These are phyloP conservation scores for Botrytis aclada DNA, from an alignment of 2,329 filamentous ascomycete genomes.

Conservation along the genomic window DNA sequence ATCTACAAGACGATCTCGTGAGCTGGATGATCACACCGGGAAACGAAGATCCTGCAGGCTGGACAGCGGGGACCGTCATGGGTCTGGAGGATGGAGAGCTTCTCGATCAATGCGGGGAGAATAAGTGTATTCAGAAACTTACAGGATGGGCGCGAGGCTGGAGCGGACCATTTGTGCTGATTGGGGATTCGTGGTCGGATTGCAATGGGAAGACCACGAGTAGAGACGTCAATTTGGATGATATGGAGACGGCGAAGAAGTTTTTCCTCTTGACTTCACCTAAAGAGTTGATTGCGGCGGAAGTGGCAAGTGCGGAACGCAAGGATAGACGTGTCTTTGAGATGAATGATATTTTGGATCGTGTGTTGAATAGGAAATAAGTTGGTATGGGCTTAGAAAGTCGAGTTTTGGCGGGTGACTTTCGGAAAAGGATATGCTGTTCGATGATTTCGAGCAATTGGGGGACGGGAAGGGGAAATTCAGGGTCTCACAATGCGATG, in stretches of 20 bases:
- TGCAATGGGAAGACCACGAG: not conserved
- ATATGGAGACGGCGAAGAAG: not conserved
- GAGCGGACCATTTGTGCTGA: not conserved
- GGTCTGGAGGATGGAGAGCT: not conserved
- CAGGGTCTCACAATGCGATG: no score
- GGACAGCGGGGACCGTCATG: not conserved
- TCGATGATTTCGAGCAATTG: not conserved
- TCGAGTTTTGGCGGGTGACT: rapidly evolving
- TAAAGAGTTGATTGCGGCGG: not conserved
- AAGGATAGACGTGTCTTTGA: not conserved
- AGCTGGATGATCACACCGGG: not conserved
- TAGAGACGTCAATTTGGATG: not conserved
- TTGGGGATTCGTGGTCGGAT: not conserved
- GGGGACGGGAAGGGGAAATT: not conserved
- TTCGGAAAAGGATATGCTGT: not conserved
- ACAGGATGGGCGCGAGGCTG: not conserved
- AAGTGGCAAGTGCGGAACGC: not conserved
- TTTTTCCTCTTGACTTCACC: not conserved
- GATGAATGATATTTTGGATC: not conserved
- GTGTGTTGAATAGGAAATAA: not conserved
- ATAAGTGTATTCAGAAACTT: not conserved
- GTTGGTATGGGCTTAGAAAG: no score
- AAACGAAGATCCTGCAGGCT: not conserved
- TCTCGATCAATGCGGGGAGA: not conserved
- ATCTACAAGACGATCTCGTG: not conserved